phyloP scores from a whole-genome alignment of 352 stramenopile genomes.

The Phytopythium helicoides region DNA sequence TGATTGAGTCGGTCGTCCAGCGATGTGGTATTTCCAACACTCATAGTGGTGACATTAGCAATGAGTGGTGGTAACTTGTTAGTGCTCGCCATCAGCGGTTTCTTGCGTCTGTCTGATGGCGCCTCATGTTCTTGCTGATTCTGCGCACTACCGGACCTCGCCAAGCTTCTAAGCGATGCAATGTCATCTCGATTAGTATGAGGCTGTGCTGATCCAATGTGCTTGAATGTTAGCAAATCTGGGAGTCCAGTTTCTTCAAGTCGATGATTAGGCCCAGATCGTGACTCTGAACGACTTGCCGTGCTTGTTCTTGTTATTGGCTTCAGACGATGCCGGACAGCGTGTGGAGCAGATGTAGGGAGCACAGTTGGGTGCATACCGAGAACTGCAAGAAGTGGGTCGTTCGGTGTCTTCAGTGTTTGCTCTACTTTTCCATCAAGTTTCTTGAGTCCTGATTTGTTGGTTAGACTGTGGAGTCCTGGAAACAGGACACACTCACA shows the following conservation, averaged over 20 bases:
- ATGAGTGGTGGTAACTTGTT: not conserved
- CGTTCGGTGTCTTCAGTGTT: not conserved
- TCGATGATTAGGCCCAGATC: not conserved
- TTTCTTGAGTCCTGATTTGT: slow-evolving; percentile 8
- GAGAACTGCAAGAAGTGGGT: slow-evolving; percentile 13
- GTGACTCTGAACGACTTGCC: too few species aligned
- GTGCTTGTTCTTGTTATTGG: not conserved
- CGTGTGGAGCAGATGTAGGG: not conserved
- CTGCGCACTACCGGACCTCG: too few species aligned
- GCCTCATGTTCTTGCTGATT: not conserved
- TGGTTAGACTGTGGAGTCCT: slow-evolving; percentile 41
- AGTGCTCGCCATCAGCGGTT: not conserved
- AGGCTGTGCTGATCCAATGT: too few species aligned
- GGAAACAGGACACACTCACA: slow-evolving; percentile 63
- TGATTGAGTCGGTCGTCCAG: slow-evolving; percentile 32
- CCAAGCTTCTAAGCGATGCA: too few species aligned
- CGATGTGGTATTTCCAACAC: slow-evolving; percentile 7
- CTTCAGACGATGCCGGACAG: not conserved
- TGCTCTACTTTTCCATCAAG: not conserved
- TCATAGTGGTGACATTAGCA: not conserved
- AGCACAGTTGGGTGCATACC: slow-evolving; percentile 10
- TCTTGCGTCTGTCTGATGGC: not conserved
- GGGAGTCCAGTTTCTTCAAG: not conserved
- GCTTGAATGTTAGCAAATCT: not conserved
- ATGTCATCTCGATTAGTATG: too few species aligned